Percentiles rank a stretch among this genome's conserved stretches.
Evolutionary conservation across 495 filamentous ascomycete genomes (phyloP).

Genomic region (Penicillium desertorum): DNA sequence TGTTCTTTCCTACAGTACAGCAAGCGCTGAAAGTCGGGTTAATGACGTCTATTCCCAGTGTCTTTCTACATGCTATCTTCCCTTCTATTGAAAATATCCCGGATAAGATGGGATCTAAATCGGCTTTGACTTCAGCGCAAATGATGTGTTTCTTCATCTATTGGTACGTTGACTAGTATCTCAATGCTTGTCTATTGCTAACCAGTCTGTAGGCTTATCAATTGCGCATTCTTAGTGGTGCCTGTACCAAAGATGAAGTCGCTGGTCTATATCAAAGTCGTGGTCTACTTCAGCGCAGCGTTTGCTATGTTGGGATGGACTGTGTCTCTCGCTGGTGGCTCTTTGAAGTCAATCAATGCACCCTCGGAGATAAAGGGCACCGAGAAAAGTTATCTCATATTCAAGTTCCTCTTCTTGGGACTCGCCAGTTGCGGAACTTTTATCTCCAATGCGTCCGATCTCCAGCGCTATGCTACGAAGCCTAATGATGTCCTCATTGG

Average conservation of each 20-base stretch:
- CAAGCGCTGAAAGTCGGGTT: not conserved
- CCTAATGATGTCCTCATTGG: constrained; percentile 38
- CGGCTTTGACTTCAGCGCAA: constrained; percentile 34
- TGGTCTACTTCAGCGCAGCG: constrained; percentile 32
- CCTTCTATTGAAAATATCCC: constrained; percentile 35
- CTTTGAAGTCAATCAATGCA: constrained; percentile 23
- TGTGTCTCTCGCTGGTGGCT: constrained; percentile 29
- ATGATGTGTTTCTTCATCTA: constrained; percentile 40
- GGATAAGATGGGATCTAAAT: constrained; percentile 37
- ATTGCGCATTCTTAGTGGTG: constrained; percentile 36
- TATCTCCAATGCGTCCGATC: constrained; percentile 51
- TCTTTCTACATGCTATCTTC: constrained; percentile 38
- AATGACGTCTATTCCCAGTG: constrained; percentile 17
- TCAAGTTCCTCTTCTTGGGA: constrained; percentile 38
- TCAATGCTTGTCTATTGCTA: not conserved
- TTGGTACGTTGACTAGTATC: constrained; percentile 22
- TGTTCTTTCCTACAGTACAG: not conserved
- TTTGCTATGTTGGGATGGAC: constrained; percentile 40
- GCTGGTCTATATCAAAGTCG: constrained; percentile 37
- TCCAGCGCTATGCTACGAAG: constrained; percentile 35
- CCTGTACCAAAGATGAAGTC: constrained; percentile 39
- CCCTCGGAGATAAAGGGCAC: constrained; percentile 32
- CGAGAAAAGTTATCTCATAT: constrained; percentile 32
- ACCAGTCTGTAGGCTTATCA: constrained; percentile 23
- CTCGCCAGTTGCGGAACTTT: constrained; percentile 44